phyloP scores from a whole-genome alignment of 805 yeast genomes.

The Candida odintsovae region DNA sequence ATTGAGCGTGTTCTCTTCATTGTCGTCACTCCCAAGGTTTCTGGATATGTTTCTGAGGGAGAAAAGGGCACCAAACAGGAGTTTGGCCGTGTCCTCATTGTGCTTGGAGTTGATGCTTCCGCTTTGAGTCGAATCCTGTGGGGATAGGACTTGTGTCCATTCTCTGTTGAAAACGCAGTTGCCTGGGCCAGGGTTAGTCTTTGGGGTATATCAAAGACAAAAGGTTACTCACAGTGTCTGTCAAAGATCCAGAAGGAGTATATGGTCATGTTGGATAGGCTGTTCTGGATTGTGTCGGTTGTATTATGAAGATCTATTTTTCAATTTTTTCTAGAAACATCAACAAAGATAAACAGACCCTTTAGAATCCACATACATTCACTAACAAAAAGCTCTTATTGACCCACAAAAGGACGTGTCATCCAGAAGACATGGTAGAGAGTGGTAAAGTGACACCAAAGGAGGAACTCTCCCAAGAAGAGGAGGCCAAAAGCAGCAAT shows the following conservation, averaged over 20 bases:
- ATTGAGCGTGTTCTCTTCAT: conserved; percentile 32
- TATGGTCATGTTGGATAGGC: conserved; percentile 45
- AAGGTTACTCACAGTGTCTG: conserved; percentile 61
- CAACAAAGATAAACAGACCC: conserved; percentile 47
- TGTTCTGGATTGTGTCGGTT: not conserved
- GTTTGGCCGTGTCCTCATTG: conserved; percentile 66
- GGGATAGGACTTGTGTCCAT: conserved; percentile 39
- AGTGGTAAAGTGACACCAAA: not conserved
- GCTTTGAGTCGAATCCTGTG: conserved; percentile 11
- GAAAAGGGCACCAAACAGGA: conserved; percentile 79
- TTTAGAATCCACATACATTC: conserved; percentile 10
- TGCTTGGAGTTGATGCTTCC: conserved; percentile 47
- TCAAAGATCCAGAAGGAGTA: conserved; percentile 89
- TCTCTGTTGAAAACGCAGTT: conserved; percentile 80
- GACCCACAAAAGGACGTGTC: no score
- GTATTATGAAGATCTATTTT: not conserved
- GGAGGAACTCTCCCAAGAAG: not conserved
- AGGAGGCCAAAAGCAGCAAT: not conserved
- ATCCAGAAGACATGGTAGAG: not conserved
- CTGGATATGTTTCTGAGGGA: conserved; percentile 72
- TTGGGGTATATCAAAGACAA: no score
- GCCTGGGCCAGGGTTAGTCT: conserved; percentile 24
- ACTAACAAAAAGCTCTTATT: not conserved
- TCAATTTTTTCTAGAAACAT: conserved; percentile 19
- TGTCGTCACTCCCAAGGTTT: conserved; percentile 36